Percentiles rank a stretch among this genome's conserved stretches.
phyloP scores from a whole-genome alignment of 768 basidiomycete genomes.

The Leccinellum rugosiceps region DNA sequence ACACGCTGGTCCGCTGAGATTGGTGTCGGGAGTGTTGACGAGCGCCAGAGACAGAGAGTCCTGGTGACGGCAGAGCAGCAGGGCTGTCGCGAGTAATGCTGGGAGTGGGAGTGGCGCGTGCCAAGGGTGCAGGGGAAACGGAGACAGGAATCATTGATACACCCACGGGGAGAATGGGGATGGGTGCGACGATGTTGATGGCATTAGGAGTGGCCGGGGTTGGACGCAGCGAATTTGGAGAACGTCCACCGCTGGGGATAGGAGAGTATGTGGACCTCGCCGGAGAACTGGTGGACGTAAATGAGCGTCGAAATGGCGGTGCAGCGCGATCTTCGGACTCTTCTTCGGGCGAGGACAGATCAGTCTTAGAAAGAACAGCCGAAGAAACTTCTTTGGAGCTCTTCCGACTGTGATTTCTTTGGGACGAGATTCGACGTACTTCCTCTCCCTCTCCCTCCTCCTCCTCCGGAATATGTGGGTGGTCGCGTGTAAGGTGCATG shows the following conservation, averaged over 20 bases:
- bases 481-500: slow-evolving; percentile 41
- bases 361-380: slow-evolving; percentile 26
- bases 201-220: slow-evolving; percentile 28
- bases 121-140: slow-evolving; percentile 20
- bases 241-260: slow-evolving; percentile 11
- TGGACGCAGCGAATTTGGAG: slow-evolving; percentile 20
- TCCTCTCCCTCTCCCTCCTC: slow-evolving; percentile 51
- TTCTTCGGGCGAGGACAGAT: slow-evolving; percentile 8
- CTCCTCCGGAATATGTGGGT: slow-evolving; percentile 68
- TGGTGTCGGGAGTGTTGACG: slow-evolving; percentile 26
- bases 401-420: slow-evolving; percentile 21
- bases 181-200: slow-evolving; percentile 20
- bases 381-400: slow-evolving; percentile 33
- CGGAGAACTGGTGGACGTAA: slow-evolving; percentile 14
- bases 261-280: slow-evolving; percentile 23
- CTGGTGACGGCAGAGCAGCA: slow-evolving; percentile 30
- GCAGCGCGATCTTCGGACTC: slow-evolving; percentile 13
- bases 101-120: slow-evolving; percentile 23
- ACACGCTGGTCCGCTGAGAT: slow-evolving; percentile 44
- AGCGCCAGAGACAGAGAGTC: slow-evolving; percentile 22
- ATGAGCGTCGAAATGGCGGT: slow-evolving; percentile 13
- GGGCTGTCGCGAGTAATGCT: slow-evolving; percentile 27
- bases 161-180: slow-evolving; percentile 21
- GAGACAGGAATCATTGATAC: slow-evolving; percentile 19
- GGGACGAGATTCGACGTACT: slow-evolving; percentile 23